Evolutionary conservation across 2,329 filamentous ascomycete species (phyloP), one percentile per base, ranked within the genome.

Genomic region (Diaporthe australafricana): DNA sequence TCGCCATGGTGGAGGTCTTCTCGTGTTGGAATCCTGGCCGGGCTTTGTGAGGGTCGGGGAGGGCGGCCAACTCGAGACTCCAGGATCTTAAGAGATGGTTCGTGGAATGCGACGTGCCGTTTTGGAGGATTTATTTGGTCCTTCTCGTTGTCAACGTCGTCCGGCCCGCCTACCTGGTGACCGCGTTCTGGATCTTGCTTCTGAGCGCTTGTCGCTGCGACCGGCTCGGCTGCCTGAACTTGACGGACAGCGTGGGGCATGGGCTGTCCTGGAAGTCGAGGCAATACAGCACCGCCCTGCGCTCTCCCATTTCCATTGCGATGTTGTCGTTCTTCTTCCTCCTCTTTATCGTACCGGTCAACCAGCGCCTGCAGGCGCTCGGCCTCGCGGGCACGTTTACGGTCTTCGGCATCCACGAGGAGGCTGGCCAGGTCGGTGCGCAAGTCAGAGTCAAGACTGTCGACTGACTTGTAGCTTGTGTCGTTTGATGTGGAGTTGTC

Each of bases 391-490:
- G 27, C 53, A 12, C 66, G 66, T 53, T 40, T 45, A 30, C 66
- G 66, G 22, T 40, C 42, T 3, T 12, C 66, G 8, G 53, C 53
- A 6, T 48, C 52, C 22, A 30, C 17, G 2, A 69, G 42, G 16
- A 69, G 66, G 66, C 42, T 50, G 8, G 50, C 66, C 40, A 60
- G 53, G 11, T 57, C 66, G 12, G 53, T 48, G 27, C 53, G 66
- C 53, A 69, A 20, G 7, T 69, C 66, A 30, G 66, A 69, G 42
- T 69, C 66, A 27, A 69, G 53, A 1, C 66, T 69, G 3, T 53
- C 57, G 16, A 53, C 60, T 30, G 66, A 69, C 42, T 25, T 60
- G 42, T 69, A 60, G 66, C 66, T 69, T 25, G 30, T 60, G 17
- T 48, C 38, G 53, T 38, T 60, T 25, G 66, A 69, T 8, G 6